A percentile compares a stretch with the other conserved stretches of the same genome.
Evolutionary conservation across 441 rosid genomes (phyloP).

Genomic region (Croton laevigatus): DNA sequence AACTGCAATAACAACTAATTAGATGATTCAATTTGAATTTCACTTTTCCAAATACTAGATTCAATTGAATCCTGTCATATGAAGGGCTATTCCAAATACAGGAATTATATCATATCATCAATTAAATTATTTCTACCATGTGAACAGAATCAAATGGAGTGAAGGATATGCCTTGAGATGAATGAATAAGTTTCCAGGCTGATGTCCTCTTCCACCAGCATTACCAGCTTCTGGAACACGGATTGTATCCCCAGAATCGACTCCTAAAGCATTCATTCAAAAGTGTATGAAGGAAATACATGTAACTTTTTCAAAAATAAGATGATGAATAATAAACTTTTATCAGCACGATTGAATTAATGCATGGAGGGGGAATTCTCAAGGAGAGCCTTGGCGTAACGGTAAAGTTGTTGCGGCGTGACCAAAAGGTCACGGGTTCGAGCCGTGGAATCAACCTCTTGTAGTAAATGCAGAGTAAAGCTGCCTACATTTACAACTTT

Average conservation of each 20-base stretch:
- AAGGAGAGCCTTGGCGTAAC: too few species aligned
- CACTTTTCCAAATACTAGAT: neutral
- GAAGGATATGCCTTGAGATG: slow-evolving; percentile 60
- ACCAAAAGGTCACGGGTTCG: too few species aligned
- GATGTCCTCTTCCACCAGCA: slow-evolving; percentile 54
- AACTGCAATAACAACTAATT: neutral
- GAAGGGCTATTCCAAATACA: neutral
- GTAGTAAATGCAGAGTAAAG: too few species aligned
- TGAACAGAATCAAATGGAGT: neutral
- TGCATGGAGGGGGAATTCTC: neutral
- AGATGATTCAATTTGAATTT: neutral
- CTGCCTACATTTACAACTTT: too few species aligned
- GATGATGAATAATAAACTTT: neutral
- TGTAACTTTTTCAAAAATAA: slow-evolving; percentile 17
- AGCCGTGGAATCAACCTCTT: too few species aligned
- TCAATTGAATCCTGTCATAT: neutral
- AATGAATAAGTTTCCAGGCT: slow-evolving; percentile 70
- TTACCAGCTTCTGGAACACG: slow-evolving; percentile 71
- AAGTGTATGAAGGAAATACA: neutral
- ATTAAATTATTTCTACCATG: neutral
- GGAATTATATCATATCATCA: neutral
- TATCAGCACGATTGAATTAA: neutral
- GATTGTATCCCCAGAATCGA: slow-evolving; percentile 81
- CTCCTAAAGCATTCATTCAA: slow-evolving; percentile 50
- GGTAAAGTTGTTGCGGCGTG: too few species aligned